These are phyloP conservation scores for Hibiscus syriacus DNA, from an alignment of 345 rosid genomes.

Conservation along the genomic window DNA sequence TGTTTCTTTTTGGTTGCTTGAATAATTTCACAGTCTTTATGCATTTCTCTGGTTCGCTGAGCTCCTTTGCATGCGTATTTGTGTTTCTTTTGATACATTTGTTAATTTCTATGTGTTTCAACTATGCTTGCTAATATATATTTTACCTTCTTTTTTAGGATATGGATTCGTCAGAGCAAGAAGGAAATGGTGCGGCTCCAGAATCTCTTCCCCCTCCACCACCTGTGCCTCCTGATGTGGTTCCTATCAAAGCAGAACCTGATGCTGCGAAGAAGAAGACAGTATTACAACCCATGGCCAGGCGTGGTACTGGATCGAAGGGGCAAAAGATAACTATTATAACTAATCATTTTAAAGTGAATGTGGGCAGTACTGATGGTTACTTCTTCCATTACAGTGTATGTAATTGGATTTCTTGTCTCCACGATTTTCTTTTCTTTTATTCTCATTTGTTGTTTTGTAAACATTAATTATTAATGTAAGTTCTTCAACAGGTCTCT, in stretches of 20 bases:
- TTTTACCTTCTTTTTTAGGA: slow-evolving; percentile 10
- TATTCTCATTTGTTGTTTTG: not conserved
- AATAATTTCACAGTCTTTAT: too few relatives aligned
- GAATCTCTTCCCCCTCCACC: slow-evolving; percentile 66
- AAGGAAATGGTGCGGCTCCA: slow-evolving; percentile 25
- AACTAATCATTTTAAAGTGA: slow-evolving; percentile 79
- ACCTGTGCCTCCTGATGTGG: slow-evolving; percentile 42
- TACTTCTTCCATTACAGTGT: slow-evolving; percentile 76
- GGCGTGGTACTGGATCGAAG: slow-evolving; percentile 54
- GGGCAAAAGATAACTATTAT: slow-evolving; percentile 50
- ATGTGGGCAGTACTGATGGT: slow-evolving; percentile 40
- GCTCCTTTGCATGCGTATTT: too few relatives aligned
- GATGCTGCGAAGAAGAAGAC: slow-evolving; percentile 38
- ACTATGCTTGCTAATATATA: not conserved
- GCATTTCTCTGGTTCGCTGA: too few relatives aligned
- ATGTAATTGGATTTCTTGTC: slow-evolving; percentile 11
- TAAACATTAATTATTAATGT: not conserved
- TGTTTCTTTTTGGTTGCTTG: too few relatives aligned
- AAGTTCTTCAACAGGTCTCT: slow-evolving; percentile 38
- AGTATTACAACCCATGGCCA: slow-evolving; percentile 45
- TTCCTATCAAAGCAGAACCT: slow-evolving; percentile 29
- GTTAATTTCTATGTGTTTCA: too few relatives aligned
- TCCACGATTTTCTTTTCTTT: too few relatives aligned
- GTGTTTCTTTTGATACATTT: too few relatives aligned
- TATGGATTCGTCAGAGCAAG: slow-evolving; percentile 38